A percentile compares a stretch with the other conserved stretches of the same genome.
phyloP scores from a whole-genome alignment of 1,284 basidiomycete species.

The Microbotryum scabiosae region DNA sequence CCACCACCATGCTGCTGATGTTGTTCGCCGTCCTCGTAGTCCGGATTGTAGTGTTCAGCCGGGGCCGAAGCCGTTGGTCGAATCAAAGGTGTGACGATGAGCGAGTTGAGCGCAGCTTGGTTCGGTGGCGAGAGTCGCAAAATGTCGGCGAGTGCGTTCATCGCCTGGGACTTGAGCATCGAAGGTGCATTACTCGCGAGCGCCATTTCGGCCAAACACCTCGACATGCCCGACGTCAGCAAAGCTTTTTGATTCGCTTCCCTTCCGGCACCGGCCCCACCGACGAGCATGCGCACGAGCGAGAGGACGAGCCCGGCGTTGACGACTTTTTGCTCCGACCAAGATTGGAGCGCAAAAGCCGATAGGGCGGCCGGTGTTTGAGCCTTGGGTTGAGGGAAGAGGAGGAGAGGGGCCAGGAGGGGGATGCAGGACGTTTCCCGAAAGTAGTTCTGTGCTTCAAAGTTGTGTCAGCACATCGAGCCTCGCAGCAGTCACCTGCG shows the following conservation, averaged over 20 bases:
- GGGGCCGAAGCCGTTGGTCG: slow-evolving; percentile 29
- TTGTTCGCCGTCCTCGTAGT: slow-evolving; percentile 28
- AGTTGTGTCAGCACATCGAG: not conserved
- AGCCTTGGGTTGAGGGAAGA: slow-evolving; percentile 64
- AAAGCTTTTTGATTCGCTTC: slow-evolving; percentile 44
- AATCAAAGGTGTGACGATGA: slow-evolving; percentile 43
- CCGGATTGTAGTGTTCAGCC: slow-evolving; percentile 5
- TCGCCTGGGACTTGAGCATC: slow-evolving; percentile 70
- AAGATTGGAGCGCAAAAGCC: slow-evolving; percentile 90
- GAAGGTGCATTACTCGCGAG: slow-evolving; percentile 88
- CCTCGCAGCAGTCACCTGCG: slow-evolving; percentile 3
- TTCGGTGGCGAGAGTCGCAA: slow-evolving; percentile 44
- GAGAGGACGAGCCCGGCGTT: slow-evolving; percentile 71
- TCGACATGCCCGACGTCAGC: slow-evolving; percentile 55
- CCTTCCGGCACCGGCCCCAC: slow-evolving; percentile 41
- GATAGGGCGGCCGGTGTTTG: slow-evolving; percentile 51
- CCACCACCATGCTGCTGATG: not conserved
- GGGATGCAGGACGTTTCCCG: slow-evolving; percentile 81
- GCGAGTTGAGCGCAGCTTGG: slow-evolving; percentile 45
- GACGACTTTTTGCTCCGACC: slow-evolving; percentile 80
- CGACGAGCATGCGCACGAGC: slow-evolving; percentile 54
- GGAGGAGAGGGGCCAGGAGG: slow-evolving; percentile 68
- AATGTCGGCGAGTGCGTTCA: slow-evolving; percentile 65
- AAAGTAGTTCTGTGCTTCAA: slow-evolving; percentile 78
- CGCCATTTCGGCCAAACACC: slow-evolving; percentile 77